Percentiles rank a stretch among this genome's conserved stretches.
Evolutionary conservation across 2,329 filamentous ascomycete genomes (phyloP).

Genomic region (Trichoderma sp.): DNA sequence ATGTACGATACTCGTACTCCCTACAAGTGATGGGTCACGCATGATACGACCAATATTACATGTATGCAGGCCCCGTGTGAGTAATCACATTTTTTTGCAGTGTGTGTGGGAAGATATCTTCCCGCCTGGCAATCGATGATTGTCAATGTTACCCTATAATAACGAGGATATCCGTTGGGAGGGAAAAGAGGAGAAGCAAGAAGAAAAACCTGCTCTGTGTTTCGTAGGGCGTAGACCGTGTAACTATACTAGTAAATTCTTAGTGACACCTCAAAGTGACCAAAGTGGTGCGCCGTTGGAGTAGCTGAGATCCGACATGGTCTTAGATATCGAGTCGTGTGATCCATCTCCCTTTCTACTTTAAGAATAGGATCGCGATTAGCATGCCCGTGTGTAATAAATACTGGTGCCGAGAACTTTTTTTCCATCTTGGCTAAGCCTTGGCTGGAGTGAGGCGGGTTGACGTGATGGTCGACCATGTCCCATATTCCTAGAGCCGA

Average conservation of each 20-base stretch:
- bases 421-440: neutral
- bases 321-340: constrained; percentile 4
- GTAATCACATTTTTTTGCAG: neutral
- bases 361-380: neutral
- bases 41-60: neutral
- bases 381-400: neutral
- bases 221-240: neutral
- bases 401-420: neutral
- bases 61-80: neutral
- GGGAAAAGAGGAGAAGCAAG: neutral
- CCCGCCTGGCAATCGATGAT: neutral
- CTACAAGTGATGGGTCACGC: neutral
- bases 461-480: neutral
- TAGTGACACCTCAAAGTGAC: neutral
- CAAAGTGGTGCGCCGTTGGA: neutral
- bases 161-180: neutral
- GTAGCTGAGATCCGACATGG: neutral
- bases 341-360: neutral
- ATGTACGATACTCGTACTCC: neutral
- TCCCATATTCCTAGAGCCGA: neutral
- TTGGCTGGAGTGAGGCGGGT: neutral
- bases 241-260: neutral
- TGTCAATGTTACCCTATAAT: neutral
- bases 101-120: neutral
- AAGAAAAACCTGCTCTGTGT: neutral